Evolutionary conservation across 2,329 filamentous ascomycete species (phyloP).

Genomic region (Botrytis byssoidea): DNA sequence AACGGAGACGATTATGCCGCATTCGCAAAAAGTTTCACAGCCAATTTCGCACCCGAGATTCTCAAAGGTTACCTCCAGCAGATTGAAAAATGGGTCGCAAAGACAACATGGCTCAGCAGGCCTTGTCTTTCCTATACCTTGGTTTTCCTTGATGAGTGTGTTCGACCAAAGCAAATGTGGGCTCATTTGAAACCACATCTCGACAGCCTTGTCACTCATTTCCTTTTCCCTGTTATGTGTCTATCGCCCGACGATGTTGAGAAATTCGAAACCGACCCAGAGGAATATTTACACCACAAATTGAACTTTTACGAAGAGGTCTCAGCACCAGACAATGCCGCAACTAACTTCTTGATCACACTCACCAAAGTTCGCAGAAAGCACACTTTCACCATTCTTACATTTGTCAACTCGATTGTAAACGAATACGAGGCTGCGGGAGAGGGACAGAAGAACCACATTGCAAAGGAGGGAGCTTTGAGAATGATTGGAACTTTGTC

Average conservation of each 20-base stretch:
- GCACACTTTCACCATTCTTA: conserved; percentile 91
- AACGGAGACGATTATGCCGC: conserved; percentile 74
- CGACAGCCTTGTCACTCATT: conserved; percentile 87
- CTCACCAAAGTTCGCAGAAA: conserved; percentile 93
- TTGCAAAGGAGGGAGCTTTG: conserved; percentile 93
- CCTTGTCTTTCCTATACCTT: conserved; percentile 91
- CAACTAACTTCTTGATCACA: conserved; percentile 93
- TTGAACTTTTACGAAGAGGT: conserved; percentile 98
- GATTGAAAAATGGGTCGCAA: conserved; percentile 96
- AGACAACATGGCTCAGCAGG: conserved; percentile 91
- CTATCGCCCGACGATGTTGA: conserved; percentile 89
- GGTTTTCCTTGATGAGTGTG: conserved; percentile 93
- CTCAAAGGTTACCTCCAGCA: conserved; percentile 91
- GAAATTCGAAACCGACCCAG: conserved; percentile 89
- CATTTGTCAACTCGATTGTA: conserved; percentile 92
- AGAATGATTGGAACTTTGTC: conserved; percentile 96
- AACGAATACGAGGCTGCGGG: conserved; percentile 85
- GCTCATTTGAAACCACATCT: conserved; percentile 88
- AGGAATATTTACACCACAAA: conserved; percentile 95
- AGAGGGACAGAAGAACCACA: conserved; percentile 86
- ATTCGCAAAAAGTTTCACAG: conserved; percentile 88
- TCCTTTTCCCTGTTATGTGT: conserved; percentile 94
- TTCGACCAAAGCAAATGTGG: conserved; percentile 98
- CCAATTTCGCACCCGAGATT: conserved; percentile 91
- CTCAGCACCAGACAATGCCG: conserved; percentile 89